phyloP scores from a whole-genome alignment of 164 flowering plant genomes.

The Vitis labrusca region DNA sequence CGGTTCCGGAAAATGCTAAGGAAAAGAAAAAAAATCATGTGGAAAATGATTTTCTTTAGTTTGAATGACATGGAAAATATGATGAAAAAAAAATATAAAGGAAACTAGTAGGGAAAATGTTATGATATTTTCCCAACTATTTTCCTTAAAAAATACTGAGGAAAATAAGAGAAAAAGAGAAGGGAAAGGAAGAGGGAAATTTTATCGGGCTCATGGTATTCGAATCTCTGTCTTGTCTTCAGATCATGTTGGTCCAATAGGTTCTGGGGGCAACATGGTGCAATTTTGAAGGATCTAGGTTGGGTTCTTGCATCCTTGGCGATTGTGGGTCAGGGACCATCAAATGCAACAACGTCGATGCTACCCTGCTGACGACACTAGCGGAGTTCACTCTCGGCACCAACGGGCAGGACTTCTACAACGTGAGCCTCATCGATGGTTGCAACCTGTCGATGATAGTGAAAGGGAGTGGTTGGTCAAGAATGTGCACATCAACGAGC shows the following conservation, averaged over 20 bases:
- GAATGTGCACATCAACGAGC: slow-evolving; percentile 23
- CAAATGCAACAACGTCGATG: slow-evolving; percentile 38
- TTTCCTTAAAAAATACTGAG: too few relatives aligned
- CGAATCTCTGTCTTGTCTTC: too few relatives aligned
- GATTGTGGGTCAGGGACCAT: slow-evolving; percentile 37
- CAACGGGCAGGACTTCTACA: slow-evolving; percentile 22
- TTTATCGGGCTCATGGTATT: too few relatives aligned
- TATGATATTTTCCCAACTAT: too few relatives aligned
- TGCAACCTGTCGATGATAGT: slow-evolving; percentile 25
- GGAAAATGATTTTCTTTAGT: too few relatives aligned
- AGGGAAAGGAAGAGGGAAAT: too few relatives aligned
- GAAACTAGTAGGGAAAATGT: too few relatives aligned
- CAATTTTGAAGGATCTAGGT: slow-evolving; percentile 17
- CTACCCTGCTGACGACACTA: slow-evolving; percentile 37
- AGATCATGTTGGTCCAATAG: slow-evolving; percentile 33
- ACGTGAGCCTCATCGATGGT: slow-evolving; percentile 33
- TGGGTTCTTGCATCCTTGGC: slow-evolving; percentile 28
- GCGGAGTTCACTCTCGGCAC: slow-evolving; percentile 34
- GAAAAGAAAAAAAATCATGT: too few relatives aligned
- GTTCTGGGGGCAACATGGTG: slow-evolving; percentile 48
- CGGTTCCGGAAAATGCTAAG: too few relatives aligned
- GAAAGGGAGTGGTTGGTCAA: slow-evolving; percentile 21
- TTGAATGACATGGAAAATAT: too few relatives aligned
- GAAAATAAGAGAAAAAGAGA: too few relatives aligned
- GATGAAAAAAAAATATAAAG: too few relatives aligned